Conservation (phyloP, 2,329 filamentous ascomycete species). For the Pyrenophora teres region DNA sequence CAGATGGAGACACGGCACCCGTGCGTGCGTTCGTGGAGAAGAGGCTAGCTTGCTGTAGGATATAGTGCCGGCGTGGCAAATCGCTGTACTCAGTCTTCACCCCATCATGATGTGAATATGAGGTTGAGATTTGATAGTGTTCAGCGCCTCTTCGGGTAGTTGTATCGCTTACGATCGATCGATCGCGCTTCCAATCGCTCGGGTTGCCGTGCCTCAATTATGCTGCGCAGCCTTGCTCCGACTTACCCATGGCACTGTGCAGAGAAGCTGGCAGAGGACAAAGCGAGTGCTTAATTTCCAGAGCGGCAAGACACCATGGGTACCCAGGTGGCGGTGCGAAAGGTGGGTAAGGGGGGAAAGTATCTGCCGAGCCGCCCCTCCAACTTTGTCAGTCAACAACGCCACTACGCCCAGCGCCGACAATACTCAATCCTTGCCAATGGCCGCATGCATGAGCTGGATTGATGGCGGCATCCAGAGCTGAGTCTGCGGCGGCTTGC, state of each 20-base stretch:
- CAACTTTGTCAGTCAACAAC: background rate
- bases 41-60: slow-evolving; percentile 3
- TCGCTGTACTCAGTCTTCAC: background rate
- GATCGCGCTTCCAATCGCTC: background rate
- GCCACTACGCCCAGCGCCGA: slow-evolving; percentile 1
- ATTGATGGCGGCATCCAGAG: background rate
- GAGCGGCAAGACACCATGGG: no score
- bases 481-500: slow-evolving; percentile 3
- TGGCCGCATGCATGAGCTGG: background rate
- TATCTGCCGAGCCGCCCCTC: slow-evolving; percentile 6
- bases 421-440: background rate
- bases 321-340: no score
- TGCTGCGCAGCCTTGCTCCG: background rate
- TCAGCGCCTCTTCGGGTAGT: background rate
- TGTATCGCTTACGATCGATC: background rate
- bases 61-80: slow-evolving; percentile 5
- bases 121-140: background rate
- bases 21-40: slow-evolving; percentile 1
- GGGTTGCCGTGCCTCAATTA: slow-evolving; percentile 4
- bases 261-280: no score
- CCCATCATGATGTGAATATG: background rate
- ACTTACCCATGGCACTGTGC: no score
- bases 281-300: no score
- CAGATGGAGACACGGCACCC: background rate
- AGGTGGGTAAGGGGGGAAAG: no score